phyloP scores from a whole-genome alignment of 2,329 filamentous ascomycete genomes.

The Fusarium buharicum region DNA sequence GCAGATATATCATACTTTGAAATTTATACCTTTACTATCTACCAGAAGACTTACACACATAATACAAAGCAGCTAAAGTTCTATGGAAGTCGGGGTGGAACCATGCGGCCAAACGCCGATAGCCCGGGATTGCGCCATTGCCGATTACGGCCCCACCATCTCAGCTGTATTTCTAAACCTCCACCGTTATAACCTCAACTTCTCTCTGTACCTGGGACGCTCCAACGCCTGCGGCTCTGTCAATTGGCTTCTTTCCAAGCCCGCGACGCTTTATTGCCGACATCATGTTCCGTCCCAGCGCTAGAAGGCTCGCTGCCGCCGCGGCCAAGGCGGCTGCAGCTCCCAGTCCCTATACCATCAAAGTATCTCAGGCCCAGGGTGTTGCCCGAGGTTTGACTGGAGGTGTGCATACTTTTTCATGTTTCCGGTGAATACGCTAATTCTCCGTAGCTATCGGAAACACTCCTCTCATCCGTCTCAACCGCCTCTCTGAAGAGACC shows the following conservation, averaged over 20 bases:
- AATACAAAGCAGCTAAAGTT: background rate
- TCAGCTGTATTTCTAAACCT: slow-evolving; percentile 29
- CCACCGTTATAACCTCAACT: slow-evolving; percentile 11
- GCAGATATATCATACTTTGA: background rate
- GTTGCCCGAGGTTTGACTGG: slow-evolving; percentile 81
- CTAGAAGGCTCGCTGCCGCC: slow-evolving; percentile 72
- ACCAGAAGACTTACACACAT: background rate
- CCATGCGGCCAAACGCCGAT: slow-evolving; percentile 32
- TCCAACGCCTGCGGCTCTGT: slow-evolving; percentile 1
- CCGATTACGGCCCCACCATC: slow-evolving; percentile 46
- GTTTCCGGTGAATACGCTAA: background rate
- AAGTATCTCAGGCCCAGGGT: slow-evolving; percentile 82
- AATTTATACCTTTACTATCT: slow-evolving; percentile 4
- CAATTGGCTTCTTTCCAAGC: slow-evolving; percentile 30
- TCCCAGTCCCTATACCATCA: slow-evolving; percentile 70
- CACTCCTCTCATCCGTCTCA: slow-evolving; percentile 91
- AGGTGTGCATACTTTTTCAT: slow-evolving; percentile 64
- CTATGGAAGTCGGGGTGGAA: slow-evolving; percentile 43
- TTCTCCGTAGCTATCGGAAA: slow-evolving; percentile 84
- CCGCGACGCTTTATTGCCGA: slow-evolving; percentile 1
- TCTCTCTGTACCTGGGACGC: slow-evolving; percentile 11
- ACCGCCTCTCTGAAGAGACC: slow-evolving; percentile 87
- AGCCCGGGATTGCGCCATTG: slow-evolving; percentile 47
- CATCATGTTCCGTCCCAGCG: slow-evolving; percentile 74
- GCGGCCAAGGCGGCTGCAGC: slow-evolving; percentile 55